Conservation (phyloP, 1,139 yeast genomes). For the Candida sojae region DNA sequence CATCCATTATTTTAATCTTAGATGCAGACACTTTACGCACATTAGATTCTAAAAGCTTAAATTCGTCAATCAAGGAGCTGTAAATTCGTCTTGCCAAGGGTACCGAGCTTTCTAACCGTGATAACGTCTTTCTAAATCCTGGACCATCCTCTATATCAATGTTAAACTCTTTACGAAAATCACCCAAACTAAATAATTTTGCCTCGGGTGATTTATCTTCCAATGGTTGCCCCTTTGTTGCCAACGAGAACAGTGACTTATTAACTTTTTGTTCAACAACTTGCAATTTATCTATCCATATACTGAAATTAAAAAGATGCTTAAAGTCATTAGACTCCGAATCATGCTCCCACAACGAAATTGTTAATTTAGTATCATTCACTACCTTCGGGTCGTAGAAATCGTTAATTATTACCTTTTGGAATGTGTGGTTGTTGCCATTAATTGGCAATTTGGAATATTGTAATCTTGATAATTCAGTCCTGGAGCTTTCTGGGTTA, state of each 20-base stretch:
- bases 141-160: constrained; percentile 71
- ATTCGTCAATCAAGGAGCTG: constrained; percentile 33
- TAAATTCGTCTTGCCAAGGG: constrained; percentile 48
- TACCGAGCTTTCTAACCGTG: constrained; percentile 54
- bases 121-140: constrained; percentile 59
- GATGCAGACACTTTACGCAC: constrained; percentile 20
- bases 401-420: constrained; percentile 35
- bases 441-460: constrained; percentile 30
- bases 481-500: constrained; percentile 2
- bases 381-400: constrained; percentile 20
- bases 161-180: constrained; percentile 31
- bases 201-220: constrained; percentile 9
- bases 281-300: constrained; percentile 29
- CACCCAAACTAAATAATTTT: constrained; percentile 17
- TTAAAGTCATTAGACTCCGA: constrained; percentile 17
- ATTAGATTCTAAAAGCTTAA: constrained; percentile 28
- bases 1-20: constrained; percentile 27
- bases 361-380: constrained; percentile 23
- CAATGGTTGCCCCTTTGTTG: constrained; percentile 9
- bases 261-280: constrained; percentile 1
- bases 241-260: constrained; percentile 3
- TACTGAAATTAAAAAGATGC: constrained; percentile 28
- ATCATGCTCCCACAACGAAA: constrained; percentile 33
- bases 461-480: constrained; percentile 28
- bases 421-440: constrained; percentile 17